Evolutionary conservation across 179 eudicot species (phyloP).

Genomic region (Heliamphora pulchella): DNA sequence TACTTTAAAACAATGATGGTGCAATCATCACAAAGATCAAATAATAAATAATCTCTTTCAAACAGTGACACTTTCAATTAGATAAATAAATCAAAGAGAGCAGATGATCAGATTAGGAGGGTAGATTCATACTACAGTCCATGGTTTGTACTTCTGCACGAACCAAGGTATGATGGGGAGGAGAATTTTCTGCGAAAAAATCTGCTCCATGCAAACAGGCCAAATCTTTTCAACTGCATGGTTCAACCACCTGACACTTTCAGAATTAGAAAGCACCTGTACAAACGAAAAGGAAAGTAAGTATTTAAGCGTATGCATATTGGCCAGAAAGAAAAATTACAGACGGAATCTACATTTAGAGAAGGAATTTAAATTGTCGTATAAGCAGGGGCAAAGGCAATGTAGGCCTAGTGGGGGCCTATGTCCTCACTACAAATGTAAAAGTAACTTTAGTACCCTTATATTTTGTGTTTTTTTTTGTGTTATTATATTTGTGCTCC

Average conservation of each 20-base stretch:
- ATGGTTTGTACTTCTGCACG: slow-evolving; percentile 89
- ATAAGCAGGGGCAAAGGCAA: too few species aligned
- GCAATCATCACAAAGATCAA: not conserved
- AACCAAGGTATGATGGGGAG: slow-evolving; percentile 91
- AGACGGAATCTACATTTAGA: not conserved
- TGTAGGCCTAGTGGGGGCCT: too few species aligned
- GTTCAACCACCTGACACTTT: slow-evolving; percentile 86
- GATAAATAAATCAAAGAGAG: slow-evolving; percentile 1
- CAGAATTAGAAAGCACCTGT: slow-evolving; percentile 76
- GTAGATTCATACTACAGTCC: slow-evolving; percentile 80
- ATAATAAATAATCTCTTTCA: not conserved
- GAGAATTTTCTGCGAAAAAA: slow-evolving; percentile 79
- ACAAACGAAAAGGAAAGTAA: not conserved
- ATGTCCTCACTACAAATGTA: too few species aligned
- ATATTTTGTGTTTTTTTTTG: too few species aligned
- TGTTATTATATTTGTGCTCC: too few species aligned
- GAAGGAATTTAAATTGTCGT: not conserved
- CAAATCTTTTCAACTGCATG: slow-evolving; percentile 73
- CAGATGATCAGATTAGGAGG: not conserved
- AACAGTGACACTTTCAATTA: not conserved
- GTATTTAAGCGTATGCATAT: not conserved
- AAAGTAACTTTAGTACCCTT: too few species aligned
- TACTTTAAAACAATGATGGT: not conserved
- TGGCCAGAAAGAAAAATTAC: not conserved
- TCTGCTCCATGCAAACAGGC: slow-evolving; percentile 81